A percentile compares a stretch with the other conserved stretches of the same genome.
Conservation (phyloP, 2,329 filamentous ascomycete species). For the Triangularia setosa region DNA sequence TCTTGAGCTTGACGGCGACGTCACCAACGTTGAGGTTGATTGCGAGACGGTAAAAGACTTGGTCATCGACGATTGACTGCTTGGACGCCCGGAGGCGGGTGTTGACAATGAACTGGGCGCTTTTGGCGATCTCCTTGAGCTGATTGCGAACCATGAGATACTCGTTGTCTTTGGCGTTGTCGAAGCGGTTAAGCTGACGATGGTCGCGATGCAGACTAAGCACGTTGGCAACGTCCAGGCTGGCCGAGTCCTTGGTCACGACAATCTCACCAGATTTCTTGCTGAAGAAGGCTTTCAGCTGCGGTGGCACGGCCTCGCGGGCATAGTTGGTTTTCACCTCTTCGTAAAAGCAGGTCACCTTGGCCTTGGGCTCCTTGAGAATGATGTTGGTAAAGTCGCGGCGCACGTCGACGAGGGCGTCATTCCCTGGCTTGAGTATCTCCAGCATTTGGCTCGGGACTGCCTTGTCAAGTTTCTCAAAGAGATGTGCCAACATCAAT, state of each 20-base stretch:
- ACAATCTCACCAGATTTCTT: slow-evolving; percentile 2
- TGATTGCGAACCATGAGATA: slow-evolving; percentile 2
- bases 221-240: not conserved
- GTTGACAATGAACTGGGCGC: slow-evolving; percentile 2
- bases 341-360: slow-evolving; percentile 11
- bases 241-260: slow-evolving; percentile 6
- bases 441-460: slow-evolving; percentile 3
- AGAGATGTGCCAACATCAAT: slow-evolving; percentile 1
- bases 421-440: slow-evolving; percentile 8
- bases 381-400: slow-evolving; percentile 6
- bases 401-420: slow-evolving; percentile 11
- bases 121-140: slow-evolving; percentile 8
- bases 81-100: slow-evolving; percentile 1
- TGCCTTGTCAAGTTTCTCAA: slow-evolving; percentile 10
- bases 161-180: slow-evolving; percentile 10
- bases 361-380: slow-evolving; percentile 9
- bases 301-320: slow-evolving; percentile 4
- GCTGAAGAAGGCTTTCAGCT: slow-evolving; percentile 7
- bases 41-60: slow-evolving; percentile 2
- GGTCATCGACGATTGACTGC: slow-evolving; percentile 6
- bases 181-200: slow-evolving; percentile 13
- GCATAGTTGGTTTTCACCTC: slow-evolving; percentile 3
- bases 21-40: slow-evolving; percentile 5
- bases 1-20: not conserved
- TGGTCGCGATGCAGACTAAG: slow-evolving; percentile 1